Base-by-base conservation (phyloP, 306 rosid species). In the Calophaca sinica region DNA sequence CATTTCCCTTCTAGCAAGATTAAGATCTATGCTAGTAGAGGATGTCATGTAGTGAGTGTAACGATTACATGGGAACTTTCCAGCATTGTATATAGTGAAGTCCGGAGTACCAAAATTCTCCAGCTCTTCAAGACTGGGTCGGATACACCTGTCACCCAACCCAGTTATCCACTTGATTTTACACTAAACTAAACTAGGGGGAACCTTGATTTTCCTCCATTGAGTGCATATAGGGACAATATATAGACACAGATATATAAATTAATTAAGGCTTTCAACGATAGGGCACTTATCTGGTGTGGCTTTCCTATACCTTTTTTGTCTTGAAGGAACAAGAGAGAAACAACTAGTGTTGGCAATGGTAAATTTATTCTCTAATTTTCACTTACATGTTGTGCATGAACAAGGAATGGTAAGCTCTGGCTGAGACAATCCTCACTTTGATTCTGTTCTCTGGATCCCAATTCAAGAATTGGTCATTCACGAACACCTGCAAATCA, bases 301-400 rank as follows among this genome's bases (percentile, higher is more conserved):
- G 75, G 55, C 80, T 62, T 80, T 68, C 74, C 42, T 41, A 64
- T 42, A 63, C 80, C 73, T 61, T 81, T 75, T 78, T 75, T 54
- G 45, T 42, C 77, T 81, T 39, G 59, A 68, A 39, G 72, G 73
- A 81, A 45, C 69, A 75, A 69, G 38, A 53, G 73, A 81, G 69
- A 75, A 76, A 81, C 52, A n/a, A 51, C 70, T 50, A 62, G 33
- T 72, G 83, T 36, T 79, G 78, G 38, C 20, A 62, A 61, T 77
- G 61, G 46, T 72, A 63, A 75, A 57, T 20, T 2, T 62, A 57
- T 5, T 71, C 41, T 33, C 35, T 62, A 62, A 9, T 65, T 74
- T 82, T 73, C 55, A 84, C 98, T 93, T 93, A 93, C 98, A 93
- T 93, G 97, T 93, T 91, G 84, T 93, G 93, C 98, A 93, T 93